Conservation (phyloP, 2,329 filamentous ascomycete genomes). For the Penicillium sp. region DNA sequence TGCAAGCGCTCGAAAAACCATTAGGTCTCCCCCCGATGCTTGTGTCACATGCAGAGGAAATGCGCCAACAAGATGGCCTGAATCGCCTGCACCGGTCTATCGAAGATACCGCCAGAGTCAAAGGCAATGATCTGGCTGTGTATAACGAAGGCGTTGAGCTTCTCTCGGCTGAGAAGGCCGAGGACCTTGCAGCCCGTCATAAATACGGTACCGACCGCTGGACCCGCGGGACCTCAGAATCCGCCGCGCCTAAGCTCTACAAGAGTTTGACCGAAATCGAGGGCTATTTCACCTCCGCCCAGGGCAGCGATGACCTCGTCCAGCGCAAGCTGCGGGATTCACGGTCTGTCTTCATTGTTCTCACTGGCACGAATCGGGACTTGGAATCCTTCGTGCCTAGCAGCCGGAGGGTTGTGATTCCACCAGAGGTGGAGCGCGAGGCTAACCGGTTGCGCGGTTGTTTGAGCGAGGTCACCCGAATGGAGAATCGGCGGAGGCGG, state of each 20-base stretch:
- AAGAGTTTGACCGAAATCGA: conserved; percentile 75
- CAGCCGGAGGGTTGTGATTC: conserved; percentile 74
- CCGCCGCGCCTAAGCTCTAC: conserved; percentile 72
- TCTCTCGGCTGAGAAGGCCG: conserved; percentile 74
- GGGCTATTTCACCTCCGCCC: conserved; percentile 75
- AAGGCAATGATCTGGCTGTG: conserved; percentile 70
- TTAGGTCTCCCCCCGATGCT: conserved; percentile 82
- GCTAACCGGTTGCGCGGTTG: conserved; percentile 73
- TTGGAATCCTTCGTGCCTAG: conserved; percentile 88
- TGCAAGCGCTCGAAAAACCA: conserved; percentile 93
- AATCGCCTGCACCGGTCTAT: conserved; percentile 75
- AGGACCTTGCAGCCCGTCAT: conserved; percentile 72
- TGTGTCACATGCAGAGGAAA: conserved; percentile 87
- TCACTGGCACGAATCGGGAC: conserved; percentile 76
- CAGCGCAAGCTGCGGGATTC: conserved; percentile 75
- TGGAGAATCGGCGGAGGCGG: conserved; percentile 77
- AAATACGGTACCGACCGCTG: conserved; percentile 88
- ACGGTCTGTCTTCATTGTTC: conserved; percentile 70
- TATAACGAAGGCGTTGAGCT: conserved; percentile 83
- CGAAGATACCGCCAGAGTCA: conserved; percentile 86
- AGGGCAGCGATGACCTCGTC: conserved; percentile 67
- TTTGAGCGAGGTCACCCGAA: conserved; percentile 78
- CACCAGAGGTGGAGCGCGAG: conserved; percentile 75
- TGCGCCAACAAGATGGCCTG: conserved; percentile 85
- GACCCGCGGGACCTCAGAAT: conserved; percentile 67